Percentiles rank a stretch among this genome's conserved stretches.
These are phyloP conservation scores for Botrytis cinerea DNA, from an alignment of 2,329 filamentous ascomycete genomes.

Conservation along the genomic window DNA sequence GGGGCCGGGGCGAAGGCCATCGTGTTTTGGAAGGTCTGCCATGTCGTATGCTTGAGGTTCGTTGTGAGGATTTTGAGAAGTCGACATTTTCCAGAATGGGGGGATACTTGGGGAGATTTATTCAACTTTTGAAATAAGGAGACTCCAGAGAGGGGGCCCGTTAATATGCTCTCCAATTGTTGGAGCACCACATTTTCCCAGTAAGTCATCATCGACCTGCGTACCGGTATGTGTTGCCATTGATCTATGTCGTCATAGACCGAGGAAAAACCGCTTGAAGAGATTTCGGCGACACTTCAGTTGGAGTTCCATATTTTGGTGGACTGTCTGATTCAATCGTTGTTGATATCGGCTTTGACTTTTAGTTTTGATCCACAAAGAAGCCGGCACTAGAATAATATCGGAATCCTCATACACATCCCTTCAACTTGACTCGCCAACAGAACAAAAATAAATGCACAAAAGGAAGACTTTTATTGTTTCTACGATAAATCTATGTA, in stretches of 20 bases:
- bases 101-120: conserved; percentile 24
- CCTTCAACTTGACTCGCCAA: not conserved
- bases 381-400: conserved; percentile 21
- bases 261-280: conserved; percentile 31
- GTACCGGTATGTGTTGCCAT: conserved; percentile 22
- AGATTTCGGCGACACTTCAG: conserved; percentile 27
- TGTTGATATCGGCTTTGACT: conserved; percentile 16
- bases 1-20: conserved; percentile 5
- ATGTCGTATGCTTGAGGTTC: conserved; percentile 2
- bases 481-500: not conserved
- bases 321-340: conserved; percentile 18
- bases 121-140: conserved; percentile 24
- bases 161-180: conserved; percentile 16
- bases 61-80: conserved; percentile 1
- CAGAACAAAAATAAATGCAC: no score
- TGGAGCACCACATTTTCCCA: conserved; percentile 15
- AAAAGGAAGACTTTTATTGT: no score
- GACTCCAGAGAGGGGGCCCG: conserved; percentile 5
- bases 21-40: conserved; percentile 7
- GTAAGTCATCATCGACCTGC: conserved; percentile 10
- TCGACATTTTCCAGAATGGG: not conserved
- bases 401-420: not conserved
- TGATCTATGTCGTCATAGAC: conserved; percentile 31
- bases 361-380: conserved; percentile 22
- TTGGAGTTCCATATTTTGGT: conserved; percentile 22